Percentiles rank a stretch among this genome's conserved stretches.
These are phyloP conservation scores for Rhazya stricta DNA, from an alignment of 257 asterid species.

Conservation along the genomic window DNA sequence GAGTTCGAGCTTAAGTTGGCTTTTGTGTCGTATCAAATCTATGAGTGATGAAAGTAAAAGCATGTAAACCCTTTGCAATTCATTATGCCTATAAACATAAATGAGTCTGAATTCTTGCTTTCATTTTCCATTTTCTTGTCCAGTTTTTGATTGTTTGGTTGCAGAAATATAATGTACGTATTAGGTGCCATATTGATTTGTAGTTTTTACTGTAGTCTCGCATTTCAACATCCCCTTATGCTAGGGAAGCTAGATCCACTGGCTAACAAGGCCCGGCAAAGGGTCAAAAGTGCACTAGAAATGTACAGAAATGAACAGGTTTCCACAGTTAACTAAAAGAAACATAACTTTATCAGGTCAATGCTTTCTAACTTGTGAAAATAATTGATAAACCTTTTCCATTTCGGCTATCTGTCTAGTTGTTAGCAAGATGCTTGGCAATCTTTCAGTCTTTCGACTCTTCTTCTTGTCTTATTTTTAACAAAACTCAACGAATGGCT, in stretches of 20 bases:
- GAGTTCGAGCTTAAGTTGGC: constrained; percentile 8
- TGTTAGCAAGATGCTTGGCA: no score
- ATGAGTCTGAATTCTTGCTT: background rate
- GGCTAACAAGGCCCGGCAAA: background rate
- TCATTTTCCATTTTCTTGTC: background rate
- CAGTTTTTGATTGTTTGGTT: background rate
- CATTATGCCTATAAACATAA: background rate
- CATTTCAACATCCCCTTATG: no score
- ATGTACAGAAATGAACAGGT: background rate
- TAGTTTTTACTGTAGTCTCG: no score
- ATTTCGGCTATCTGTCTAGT: no score
- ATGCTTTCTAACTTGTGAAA: no score
- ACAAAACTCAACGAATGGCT: no score
- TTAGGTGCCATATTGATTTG: no score
- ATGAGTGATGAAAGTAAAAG: constrained; percentile 10
- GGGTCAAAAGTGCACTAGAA: background rate
- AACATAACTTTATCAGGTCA: background rate
- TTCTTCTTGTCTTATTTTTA: no score
- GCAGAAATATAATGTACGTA: no score
- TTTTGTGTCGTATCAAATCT: background rate
- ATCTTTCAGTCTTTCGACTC: no score
- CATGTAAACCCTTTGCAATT: background rate
- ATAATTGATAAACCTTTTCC: no score
- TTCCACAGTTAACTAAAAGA: background rate
- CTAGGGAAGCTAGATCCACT: background rate